These are phyloP conservation scores for Pouteria glomerata DNA, from an alignment of 148 eudicot genomes.

Conservation along the genomic window DNA sequence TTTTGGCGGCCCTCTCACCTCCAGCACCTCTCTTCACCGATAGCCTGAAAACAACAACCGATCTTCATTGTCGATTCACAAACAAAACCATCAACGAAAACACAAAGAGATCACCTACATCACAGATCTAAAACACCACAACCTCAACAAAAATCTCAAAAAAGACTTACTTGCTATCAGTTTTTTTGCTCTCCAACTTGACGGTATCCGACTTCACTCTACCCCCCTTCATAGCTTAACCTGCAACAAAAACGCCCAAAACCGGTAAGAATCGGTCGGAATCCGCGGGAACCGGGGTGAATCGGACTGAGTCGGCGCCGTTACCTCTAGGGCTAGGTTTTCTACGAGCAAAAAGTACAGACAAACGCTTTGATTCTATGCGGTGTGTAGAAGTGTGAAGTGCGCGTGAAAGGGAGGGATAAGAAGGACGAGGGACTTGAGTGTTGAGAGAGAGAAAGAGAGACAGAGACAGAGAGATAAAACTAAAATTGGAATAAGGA, in stretches of 20 bases:
- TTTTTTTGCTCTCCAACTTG: slow-evolving; percentile 11
- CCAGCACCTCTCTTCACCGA: slow-evolving; percentile 18
- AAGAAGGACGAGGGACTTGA: too few species aligned
- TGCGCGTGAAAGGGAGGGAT: slow-evolving; percentile 5
- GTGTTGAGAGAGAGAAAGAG: too few species aligned
- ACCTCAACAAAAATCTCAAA: too few species aligned
- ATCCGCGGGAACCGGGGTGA: neutral
- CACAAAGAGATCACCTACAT: neutral
- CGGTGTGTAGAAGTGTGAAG: neutral
- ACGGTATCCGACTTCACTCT: slow-evolving; percentile 23
- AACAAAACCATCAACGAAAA: neutral
- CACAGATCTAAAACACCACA: neutral
- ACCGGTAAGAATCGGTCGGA: slow-evolving; percentile 19
- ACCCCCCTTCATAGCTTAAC: slow-evolving; percentile 18
- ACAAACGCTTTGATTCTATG: neutral
- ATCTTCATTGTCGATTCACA: slow-evolving; percentile 4
- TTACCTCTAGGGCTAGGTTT: slow-evolving; percentile 7
- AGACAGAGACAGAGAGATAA: neutral
- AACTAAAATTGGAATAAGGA: slow-evolving; percentile 11
- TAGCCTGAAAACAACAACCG: slow-evolving; percentile 6
- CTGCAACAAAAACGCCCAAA: slow-evolving; percentile 12
- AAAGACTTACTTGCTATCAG: slow-evolving; percentile 16
- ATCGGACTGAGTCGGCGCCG: slow-evolving; percentile 10
- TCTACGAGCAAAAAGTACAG: neutral
- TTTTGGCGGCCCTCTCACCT: neutral